These are phyloP conservation scores for Phytophthora vignae DNA, from an alignment of 352 stramenopile species.

Conservation along the genomic window DNA sequence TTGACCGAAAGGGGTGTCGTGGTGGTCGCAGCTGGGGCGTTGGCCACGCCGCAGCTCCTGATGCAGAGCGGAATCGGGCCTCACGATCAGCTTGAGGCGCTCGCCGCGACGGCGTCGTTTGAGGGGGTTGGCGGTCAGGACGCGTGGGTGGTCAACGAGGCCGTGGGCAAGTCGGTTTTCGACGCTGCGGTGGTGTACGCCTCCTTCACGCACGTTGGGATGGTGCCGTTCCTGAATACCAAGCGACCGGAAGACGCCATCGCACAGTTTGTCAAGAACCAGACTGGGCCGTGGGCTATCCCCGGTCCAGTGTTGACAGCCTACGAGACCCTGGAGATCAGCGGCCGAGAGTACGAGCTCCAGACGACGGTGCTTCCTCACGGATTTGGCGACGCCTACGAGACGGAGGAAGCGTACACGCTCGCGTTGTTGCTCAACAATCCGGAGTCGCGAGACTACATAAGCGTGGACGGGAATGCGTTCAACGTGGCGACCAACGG, in stretches of 20 bases:
- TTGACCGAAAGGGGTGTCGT: conserved; percentile 63
- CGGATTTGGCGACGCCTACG: conserved; percentile 39
- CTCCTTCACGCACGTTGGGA: conserved; percentile 44
- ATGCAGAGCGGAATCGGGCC: conserved; percentile 83
- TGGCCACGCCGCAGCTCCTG: conserved; percentile 83
- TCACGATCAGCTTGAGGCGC: conserved; percentile 52
- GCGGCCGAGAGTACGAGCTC: conserved; percentile 44
- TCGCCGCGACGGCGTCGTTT: conserved; percentile 32
- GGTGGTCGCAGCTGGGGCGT: conserved; percentile 75
- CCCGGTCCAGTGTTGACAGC: conserved; percentile 51
- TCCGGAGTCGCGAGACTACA: conserved; percentile 43
- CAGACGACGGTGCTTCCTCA: conserved; percentile 49
- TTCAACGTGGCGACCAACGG: conserved; percentile 44
- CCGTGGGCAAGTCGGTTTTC: conserved; percentile 51
- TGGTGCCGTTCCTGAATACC: conserved; percentile 45
- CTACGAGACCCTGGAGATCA: conserved; percentile 51
- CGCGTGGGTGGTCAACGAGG: conserved; percentile 52
- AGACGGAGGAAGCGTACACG: conserved; percentile 37
- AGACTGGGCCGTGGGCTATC: conserved; percentile 40
- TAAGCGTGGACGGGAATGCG: conserved; percentile 21
- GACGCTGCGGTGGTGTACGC: conserved; percentile 44
- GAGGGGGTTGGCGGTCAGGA: conserved; percentile 20
- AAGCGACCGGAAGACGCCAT: conserved; percentile 37
- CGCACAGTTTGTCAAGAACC: conserved; percentile 47
- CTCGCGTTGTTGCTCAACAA: conserved; percentile 54